Evolutionary conservation across 1,284 basidiomycete species (phyloP).

Genomic region (Apiotrichum gracile): DNA sequence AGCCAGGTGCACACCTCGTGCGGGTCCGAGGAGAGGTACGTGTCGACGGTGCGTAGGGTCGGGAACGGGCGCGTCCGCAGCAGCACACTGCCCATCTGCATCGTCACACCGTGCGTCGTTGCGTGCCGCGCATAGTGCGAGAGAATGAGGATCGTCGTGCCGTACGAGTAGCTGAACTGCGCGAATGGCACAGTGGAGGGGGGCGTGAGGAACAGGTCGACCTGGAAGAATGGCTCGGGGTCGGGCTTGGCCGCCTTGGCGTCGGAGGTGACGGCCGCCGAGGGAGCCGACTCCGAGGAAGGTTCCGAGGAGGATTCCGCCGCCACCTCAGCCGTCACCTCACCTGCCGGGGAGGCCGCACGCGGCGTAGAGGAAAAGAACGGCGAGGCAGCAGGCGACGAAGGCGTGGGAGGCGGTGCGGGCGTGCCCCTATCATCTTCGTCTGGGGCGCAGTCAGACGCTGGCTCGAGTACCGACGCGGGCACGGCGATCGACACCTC

Average conservation of each 20-base stretch:
- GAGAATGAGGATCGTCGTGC: slow-evolving; percentile 9
- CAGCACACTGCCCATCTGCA: slow-evolving; percentile 17
- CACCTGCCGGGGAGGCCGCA: too few relatives aligned
- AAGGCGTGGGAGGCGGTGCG: too few relatives aligned
- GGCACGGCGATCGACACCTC: slow-evolving; percentile 10
- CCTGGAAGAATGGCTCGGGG: slow-evolving; percentile 23
- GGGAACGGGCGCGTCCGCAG: slow-evolving; percentile 21
- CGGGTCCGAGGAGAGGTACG: slow-evolving; percentile 21
- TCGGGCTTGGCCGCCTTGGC: neutral
- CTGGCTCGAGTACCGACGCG: neutral
- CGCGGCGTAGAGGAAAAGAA: too few relatives aligned
- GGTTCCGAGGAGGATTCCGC: too few relatives aligned
- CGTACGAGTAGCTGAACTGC: slow-evolving; percentile 18
- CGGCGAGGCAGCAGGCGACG: too few relatives aligned
- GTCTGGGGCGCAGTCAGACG: too few relatives aligned
- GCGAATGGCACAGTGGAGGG: neutral
- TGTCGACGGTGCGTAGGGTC: slow-evolving; percentile 19
- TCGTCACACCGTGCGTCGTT: neutral
- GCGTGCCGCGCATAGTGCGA: slow-evolving; percentile 7
- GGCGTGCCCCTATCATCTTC: too few relatives aligned
- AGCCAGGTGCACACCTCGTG: slow-evolving; percentile 26
- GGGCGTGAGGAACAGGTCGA: slow-evolving; percentile 28
- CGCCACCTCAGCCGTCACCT: too few relatives aligned
- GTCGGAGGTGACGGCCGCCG: neutral
- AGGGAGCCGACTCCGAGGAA: neutral